These are phyloP conservation scores for Fusarium coicis DNA, from an alignment of 2,329 filamentous ascomycete species.

Conservation along the genomic window DNA sequence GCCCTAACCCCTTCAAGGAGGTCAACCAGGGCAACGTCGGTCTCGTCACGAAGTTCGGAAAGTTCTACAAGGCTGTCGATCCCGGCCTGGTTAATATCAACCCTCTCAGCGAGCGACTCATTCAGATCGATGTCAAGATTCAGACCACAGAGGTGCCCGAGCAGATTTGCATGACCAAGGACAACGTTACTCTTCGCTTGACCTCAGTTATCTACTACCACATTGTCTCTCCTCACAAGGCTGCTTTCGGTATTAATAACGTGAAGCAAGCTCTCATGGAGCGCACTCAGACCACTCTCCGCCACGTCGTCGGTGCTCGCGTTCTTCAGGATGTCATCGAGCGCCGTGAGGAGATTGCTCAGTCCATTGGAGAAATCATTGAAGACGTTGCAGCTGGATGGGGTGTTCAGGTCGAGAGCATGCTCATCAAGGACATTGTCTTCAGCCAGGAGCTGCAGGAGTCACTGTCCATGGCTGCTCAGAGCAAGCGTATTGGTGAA, in stretches of 20 bases:
- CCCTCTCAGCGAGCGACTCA: constrained; percentile 87
- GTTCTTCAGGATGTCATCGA: constrained; percentile 98
- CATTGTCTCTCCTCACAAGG: constrained; percentile 94
- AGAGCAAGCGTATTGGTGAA: constrained; percentile 98
- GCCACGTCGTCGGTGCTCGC: constrained; percentile 94
- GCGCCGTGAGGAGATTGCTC: constrained; percentile 94
- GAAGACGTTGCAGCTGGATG: constrained; percentile 93
- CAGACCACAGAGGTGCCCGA: constrained; percentile 97
- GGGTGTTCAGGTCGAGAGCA: constrained; percentile 96
- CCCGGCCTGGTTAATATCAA: constrained; percentile 98
- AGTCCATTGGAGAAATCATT: constrained; percentile 96
- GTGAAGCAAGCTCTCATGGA: constrained; percentile 96
- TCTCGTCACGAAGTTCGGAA: constrained; percentile 93
- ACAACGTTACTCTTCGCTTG: constrained; percentile 94
- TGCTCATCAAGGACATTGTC: constrained; percentile 99
- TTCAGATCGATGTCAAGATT: constrained; percentile 98
- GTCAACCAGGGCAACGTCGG: constrained; percentile 95
- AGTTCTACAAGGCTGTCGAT: constrained; percentile 95
- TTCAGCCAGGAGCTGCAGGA: constrained; percentile 97
- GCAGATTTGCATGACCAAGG: constrained; percentile 99
- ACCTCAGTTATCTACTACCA: constrained; percentile 99
- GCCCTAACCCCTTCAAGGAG: constrained; percentile 95
- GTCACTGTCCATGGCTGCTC: constrained; percentile 95
- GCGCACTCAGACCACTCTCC: constrained; percentile 96
- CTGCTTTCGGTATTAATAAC: constrained; percentile 95